Evolutionary conservation across 768 basidiomycete genomes (phyloP).

Genomic region (Lactifluus piperatus): DNA sequence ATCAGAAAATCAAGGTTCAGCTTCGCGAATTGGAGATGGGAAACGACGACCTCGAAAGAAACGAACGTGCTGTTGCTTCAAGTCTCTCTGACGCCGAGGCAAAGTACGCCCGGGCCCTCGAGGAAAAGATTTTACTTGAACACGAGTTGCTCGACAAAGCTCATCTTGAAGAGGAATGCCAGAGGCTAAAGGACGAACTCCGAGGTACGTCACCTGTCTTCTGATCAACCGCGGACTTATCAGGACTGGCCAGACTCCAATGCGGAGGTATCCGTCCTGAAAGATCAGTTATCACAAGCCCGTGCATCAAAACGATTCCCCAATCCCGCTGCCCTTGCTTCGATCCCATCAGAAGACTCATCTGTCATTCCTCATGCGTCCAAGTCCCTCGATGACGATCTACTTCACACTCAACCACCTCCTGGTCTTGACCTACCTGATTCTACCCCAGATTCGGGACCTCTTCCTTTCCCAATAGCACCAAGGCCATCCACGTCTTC

Average conservation of each 20-base stretch:
- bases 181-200: slow-evolving; percentile 86
- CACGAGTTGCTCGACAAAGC: slow-evolving; percentile 92
- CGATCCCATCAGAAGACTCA: slow-evolving; percentile 27
- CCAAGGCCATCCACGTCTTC: slow-evolving; percentile 17
- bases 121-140: slow-evolving; percentile 96
- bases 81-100: slow-evolving; percentile 77
- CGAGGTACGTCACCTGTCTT: slow-evolving; percentile 49
- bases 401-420: slow-evolving; percentile 51
- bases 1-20: slow-evolving; percentile 61
- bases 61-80: slow-evolving; percentile 81
- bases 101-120: slow-evolving; percentile 83
- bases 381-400: slow-evolving; percentile 44
- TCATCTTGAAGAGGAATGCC: slow-evolving; percentile 80
- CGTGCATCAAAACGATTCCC: slow-evolving; percentile 23
- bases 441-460: slow-evolving; percentile 31
- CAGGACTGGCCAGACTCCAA: slow-evolving; percentile 54
- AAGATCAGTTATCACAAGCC: slow-evolving; percentile 52
- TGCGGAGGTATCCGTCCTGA: slow-evolving; percentile 75
- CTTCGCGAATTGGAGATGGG: slow-evolving; percentile 92
- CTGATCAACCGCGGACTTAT: slow-evolving; percentile 5
- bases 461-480: slow-evolving; percentile 4
- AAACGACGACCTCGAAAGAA: slow-evolving; percentile 94
- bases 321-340: slow-evolving; percentile 20
- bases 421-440: slow-evolving; percentile 54
- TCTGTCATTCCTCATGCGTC: slow-evolving; percentile 20